Evolutionary conservation across 768 basidiomycete species (phyloP), one percentile per base, ranked within the genome.

Genomic region (Calocybe gangraenosa): DNA sequence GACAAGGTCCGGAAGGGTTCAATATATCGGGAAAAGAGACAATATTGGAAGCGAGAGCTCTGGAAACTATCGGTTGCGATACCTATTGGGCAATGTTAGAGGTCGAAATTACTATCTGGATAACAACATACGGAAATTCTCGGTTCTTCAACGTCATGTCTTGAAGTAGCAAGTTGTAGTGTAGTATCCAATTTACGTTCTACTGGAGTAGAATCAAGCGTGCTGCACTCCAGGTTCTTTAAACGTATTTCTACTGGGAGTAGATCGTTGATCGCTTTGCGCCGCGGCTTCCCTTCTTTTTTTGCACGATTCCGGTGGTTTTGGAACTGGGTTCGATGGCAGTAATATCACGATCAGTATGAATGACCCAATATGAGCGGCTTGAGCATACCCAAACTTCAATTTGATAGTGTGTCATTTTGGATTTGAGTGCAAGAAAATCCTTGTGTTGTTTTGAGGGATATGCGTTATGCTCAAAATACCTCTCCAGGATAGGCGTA

Each of bases 301-400:
- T 57, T 69, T 0, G 65, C 63, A 7, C 71, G 67, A 40, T 62
- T 65, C 3, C 79, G 70, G 31, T 71, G 73, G 28, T 80, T 80
- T 59, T 80, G 78, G 42, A 80, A 80, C 78, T 80, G 39, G 1
- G 13, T 6, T 13, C 13, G 11, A 7, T 18, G 22, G 18, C n/a
- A 21, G 17, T 8, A 36, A 15, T 14, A 11, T 28, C 11, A 28
- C 25, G 6, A 11, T 11, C 25, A 6, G 25, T 11, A 28, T 28
- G 25, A 28, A 11, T 28, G 17, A 22, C n/a, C 9, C 8, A 11
- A 22, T 3, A 17, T 3, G 23, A 15, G 7, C 9, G 2, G 42
- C 11, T 13, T 14, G n/a, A n/a, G 34, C 68, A 3, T 45, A 78
- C 78, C 78, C 78, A 80, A 40, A 77, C 71, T 55, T 76, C 71